A percentile compares a stretch with the other conserved stretches of the same genome.
phyloP scores from a whole-genome alignment of 2,329 filamentous ascomycete species.

The Fusarium kyushuense region DNA sequence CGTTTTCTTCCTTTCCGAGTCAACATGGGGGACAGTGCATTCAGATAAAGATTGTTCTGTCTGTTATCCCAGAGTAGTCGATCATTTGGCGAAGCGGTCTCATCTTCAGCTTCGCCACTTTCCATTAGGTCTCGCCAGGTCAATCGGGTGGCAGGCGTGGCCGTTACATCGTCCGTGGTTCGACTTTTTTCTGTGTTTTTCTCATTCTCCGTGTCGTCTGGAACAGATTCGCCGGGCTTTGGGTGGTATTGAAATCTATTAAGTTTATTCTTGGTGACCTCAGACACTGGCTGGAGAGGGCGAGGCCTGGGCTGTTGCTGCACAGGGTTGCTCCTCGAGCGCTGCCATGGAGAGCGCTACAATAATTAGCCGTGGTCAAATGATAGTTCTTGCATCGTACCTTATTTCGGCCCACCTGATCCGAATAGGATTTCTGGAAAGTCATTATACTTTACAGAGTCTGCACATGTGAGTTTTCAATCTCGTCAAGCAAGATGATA shows the following conservation, averaged over 20 bases:
- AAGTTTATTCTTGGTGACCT: conserved; percentile 71
- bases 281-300: conserved; percentile 64
- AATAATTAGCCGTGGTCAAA: conserved; percentile 37
- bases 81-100: conserved; percentile 69
- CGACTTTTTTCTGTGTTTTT: conserved; percentile 9
- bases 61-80: conserved; percentile 71
- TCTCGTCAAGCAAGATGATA: conserved; percentile 33
- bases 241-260: conserved; percentile 64
- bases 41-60: conserved; percentile 56
- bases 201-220: conserved; percentile 34
- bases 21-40: conserved; percentile 62
- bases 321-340: conserved; percentile 65
- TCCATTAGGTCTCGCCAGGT: conserved; percentile 71
- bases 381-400: conserved; percentile 42
- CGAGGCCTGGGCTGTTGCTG: conserved; percentile 53
- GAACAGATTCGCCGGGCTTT: conserved; percentile 30
- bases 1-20: conserved; percentile 71
- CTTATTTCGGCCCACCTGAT: conserved; percentile 50
- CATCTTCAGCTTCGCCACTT: conserved; percentile 56
- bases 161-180: conserved; percentile 41
- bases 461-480: conserved; percentile 33
- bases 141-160: conserved; percentile 65
- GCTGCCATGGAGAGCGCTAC: conserved; percentile 63
- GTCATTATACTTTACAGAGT: conserved; percentile 49
- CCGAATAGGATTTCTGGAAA: conserved; percentile 59